A percentile compares a stretch with the other conserved stretches of the same genome.
These are phyloP conservation scores for Adenanthera pavonina DNA, from an alignment of 306 rosid genomes.

Conservation along the genomic window DNA sequence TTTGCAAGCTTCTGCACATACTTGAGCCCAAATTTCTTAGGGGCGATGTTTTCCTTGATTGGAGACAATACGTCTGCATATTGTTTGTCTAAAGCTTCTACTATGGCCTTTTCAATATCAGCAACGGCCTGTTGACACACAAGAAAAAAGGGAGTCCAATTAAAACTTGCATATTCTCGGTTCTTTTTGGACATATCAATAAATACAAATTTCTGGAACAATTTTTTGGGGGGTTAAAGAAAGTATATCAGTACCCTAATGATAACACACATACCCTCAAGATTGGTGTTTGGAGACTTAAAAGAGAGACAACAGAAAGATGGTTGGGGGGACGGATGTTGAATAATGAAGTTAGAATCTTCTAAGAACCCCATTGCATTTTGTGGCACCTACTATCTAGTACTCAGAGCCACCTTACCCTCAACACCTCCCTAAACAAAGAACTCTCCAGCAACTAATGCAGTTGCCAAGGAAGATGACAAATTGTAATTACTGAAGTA, in stretches of 20 bases:
- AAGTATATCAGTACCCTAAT: neutral
- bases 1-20: constrained; percentile 96
- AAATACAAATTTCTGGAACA: constrained; percentile 13
- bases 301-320: neutral
- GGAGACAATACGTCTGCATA: constrained; percentile 94
- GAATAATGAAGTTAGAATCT: neutral
- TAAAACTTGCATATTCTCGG: neutral
- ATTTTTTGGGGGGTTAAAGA: neutral
- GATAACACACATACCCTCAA: neutral
- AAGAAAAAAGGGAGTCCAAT: neutral
- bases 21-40: constrained; percentile 95
- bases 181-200: constrained; percentile 1
- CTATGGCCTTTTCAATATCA: constrained; percentile 82
- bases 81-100: constrained; percentile 94
- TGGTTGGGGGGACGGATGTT: neutral
- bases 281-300: neutral
- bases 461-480: neutral
- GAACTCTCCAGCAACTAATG: neutral
- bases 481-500: neutral
- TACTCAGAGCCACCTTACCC: neutral
- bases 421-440: neutral
- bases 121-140: constrained; percentile 76
- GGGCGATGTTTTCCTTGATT: constrained; percentile 79
- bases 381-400: neutral
- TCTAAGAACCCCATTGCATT: neutral